phyloP scores from a whole-genome alignment of 2,329 filamentous ascomycete species.

The Incumbomyces lentus region DNA sequence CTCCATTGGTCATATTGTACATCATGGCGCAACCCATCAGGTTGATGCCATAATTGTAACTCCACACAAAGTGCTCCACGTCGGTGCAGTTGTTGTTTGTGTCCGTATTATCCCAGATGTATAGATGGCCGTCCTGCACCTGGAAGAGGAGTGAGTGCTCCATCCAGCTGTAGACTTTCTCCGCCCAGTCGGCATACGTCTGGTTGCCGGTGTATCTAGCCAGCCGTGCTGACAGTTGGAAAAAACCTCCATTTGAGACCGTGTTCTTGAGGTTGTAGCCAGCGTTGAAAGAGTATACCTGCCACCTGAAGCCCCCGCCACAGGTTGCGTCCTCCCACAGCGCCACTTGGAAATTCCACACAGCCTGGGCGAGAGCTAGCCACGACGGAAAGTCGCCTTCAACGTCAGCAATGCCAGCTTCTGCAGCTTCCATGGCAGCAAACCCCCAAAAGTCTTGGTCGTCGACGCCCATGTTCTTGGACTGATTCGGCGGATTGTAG shows the following conservation, averaged over 20 bases:
- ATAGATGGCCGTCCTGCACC: slow-evolving; percentile 36
- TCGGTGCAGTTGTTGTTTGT: slow-evolving; percentile 49
- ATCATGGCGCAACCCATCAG: slow-evolving; percentile 54
- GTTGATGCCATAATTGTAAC: slow-evolving; percentile 54
- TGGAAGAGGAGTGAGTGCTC: slow-evolving; percentile 42
- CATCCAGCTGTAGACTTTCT: slow-evolving; percentile 41
- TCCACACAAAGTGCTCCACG: slow-evolving; percentile 53
- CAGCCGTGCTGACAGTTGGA: slow-evolving; percentile 37
- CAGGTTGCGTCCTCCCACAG: slow-evolving; percentile 60
- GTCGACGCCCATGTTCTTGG: slow-evolving; percentile 27
- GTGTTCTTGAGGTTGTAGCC: slow-evolving; percentile 43
- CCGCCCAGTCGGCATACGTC: slow-evolving; percentile 30
- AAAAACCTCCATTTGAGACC: slow-evolving; percentile 44
- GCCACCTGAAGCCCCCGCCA: slow-evolving; percentile 67
- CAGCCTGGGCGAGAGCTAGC: slow-evolving; percentile 61
- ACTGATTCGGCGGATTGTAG: slow-evolving; percentile 34
- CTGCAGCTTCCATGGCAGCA: slow-evolving; percentile 28
- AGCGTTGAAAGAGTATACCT: slow-evolving; percentile 53
- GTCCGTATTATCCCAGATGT: slow-evolving; percentile 53
- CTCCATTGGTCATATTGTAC: slow-evolving; percentile 53
- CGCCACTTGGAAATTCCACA: slow-evolving; percentile 63
- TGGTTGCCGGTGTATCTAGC: slow-evolving; percentile 30
- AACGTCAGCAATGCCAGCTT: slow-evolving; percentile 28
- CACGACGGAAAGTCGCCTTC: slow-evolving; percentile 48
- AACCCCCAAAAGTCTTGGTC: slow-evolving; percentile 29